Evolutionary conservation across 768 basidiomycete species (phyloP).

Genomic region (Cantharellus anzutake): DNA sequence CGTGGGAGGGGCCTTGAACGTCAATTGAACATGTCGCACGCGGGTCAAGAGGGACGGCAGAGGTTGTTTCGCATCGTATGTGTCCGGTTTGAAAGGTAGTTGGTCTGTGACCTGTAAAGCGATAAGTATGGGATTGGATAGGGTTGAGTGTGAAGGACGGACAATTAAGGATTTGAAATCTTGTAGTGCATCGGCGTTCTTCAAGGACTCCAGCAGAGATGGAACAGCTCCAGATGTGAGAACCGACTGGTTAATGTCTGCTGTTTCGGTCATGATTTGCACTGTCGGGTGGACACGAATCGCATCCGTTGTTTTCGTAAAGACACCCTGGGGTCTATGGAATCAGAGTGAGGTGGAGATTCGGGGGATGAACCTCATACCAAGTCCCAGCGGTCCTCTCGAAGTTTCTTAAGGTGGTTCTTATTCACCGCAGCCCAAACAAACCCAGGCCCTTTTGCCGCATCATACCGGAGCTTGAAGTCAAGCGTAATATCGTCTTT

Average conservation of each 20-base stretch:
- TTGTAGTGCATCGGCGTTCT: conserved; percentile 41
- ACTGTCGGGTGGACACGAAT: conserved; percentile 37
- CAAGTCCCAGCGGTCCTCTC: conserved; percentile 66
- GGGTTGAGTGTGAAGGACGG: conserved; percentile 14
- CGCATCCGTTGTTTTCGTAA: conserved; percentile 60
- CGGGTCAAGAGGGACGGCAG: background rate
- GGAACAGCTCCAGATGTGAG: conserved; percentile 37
- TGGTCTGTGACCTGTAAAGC: conserved; percentile 64
- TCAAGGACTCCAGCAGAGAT: conserved; percentile 35
- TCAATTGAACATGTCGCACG: background rate
- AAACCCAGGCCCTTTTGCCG: conserved; percentile 37
- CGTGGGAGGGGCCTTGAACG: background rate
- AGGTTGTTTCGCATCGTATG: background rate
- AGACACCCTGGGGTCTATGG: conserved; percentile 22
- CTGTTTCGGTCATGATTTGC: conserved; percentile 74
- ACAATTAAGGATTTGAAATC: conserved; percentile 80
- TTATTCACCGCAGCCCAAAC: conserved; percentile 77
- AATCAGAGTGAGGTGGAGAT: background rate
- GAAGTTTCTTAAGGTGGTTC: conserved; percentile 50
- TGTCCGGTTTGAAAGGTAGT: conserved; percentile 45
- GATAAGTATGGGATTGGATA: background rate
- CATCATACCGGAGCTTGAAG: conserved; percentile 40
- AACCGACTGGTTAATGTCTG: conserved; percentile 64
- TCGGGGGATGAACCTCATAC: conserved; percentile 28
- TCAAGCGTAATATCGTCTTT: conserved; percentile 57